A percentile compares a stretch with the other conserved stretches of the same genome.
phyloP scores from a whole-genome alignment of 345 rosid species.

The Hypericum perforatum region DNA sequence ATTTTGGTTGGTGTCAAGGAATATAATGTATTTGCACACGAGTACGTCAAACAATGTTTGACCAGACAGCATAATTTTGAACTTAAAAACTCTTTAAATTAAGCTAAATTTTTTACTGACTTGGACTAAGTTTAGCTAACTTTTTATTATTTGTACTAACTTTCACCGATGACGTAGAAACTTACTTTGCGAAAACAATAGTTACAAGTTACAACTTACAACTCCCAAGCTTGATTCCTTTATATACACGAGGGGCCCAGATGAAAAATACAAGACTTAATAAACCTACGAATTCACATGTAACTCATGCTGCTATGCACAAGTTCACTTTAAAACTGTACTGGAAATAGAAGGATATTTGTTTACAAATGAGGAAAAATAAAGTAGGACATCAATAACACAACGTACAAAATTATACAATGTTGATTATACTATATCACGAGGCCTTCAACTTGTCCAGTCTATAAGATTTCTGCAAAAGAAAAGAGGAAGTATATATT shows the following conservation, averaged over 20 bases:
- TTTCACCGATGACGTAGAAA: too few relatives aligned
- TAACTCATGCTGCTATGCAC: constrained; percentile 14
- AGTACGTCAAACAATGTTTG: too few relatives aligned
- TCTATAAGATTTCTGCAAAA: constrained; percentile 45
- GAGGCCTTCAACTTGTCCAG: constrained; percentile 53
- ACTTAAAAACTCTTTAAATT: too few relatives aligned
- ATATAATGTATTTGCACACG: too few relatives aligned
- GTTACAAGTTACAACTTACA: too few relatives aligned
- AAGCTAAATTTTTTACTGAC: too few relatives aligned
- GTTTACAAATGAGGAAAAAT: constrained; percentile 9
- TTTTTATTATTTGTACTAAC: too few relatives aligned
- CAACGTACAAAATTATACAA: constrained; percentile 7
- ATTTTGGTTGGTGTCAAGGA: too few relatives aligned
- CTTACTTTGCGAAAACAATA: too few relatives aligned
- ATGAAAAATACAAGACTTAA: background rate
- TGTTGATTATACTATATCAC: constrained; percentile 12
- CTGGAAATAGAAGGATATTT: background rate
- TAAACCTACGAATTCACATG: constrained; percentile 1
- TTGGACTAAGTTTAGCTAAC: too few relatives aligned
- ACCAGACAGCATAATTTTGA: too few relatives aligned
- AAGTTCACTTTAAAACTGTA: background rate
- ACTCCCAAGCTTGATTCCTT: background rate
- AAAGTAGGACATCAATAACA: constrained; percentile 1
- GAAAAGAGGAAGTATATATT: background rate
- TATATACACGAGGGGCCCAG: background rate